A percentile compares a stretch with the other conserved stretches of the same genome.
Conservation (phyloP, 2,329 filamentous ascomycete genomes). For the Parafenestella ontariensis region DNA sequence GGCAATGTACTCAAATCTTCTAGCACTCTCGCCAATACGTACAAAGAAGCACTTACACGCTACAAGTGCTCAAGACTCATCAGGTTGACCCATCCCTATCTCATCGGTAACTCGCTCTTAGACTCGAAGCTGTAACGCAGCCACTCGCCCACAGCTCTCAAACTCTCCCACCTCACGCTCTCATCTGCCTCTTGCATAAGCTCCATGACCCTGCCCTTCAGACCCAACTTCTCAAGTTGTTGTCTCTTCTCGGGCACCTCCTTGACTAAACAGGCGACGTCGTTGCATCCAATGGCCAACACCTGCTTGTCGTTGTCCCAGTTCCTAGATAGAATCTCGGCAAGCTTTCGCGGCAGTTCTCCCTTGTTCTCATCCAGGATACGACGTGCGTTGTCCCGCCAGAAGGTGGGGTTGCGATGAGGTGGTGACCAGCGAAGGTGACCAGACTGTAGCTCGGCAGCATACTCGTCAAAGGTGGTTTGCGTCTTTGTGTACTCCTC, state of each 20-base stretch:
- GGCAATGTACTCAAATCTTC: slow-evolving; percentile 6
- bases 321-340: slow-evolving; percentile 83
- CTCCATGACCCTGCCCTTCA: slow-evolving; percentile 91
- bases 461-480: slow-evolving; percentile 72
- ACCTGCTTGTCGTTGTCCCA: slow-evolving; percentile 87
- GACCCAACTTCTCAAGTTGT: slow-evolving; percentile 79
- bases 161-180: slow-evolving; percentile 88
- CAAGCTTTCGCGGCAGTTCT: slow-evolving; percentile 77
- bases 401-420: slow-evolving; percentile 85
- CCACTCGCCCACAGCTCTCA: slow-evolving; percentile 83
- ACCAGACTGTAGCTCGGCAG: slow-evolving; percentile 83
- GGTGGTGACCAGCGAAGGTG: slow-evolving; percentile 93
- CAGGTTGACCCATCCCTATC: slow-evolving; percentile 20
- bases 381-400: slow-evolving; percentile 87
- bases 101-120: slow-evolving; percentile 41
- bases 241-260: slow-evolving; percentile 84
- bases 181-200: slow-evolving; percentile 91
- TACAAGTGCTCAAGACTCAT: not conserved
- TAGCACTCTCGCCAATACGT: slow-evolving; percentile 6
- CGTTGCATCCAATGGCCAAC: slow-evolving; percentile 90
- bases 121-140: slow-evolving; percentile 67
- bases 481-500: slow-evolving; percentile 82
- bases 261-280: slow-evolving; percentile 86
- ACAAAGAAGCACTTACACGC: slow-evolving; percentile 7
- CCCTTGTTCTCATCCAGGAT: slow-evolving; percentile 86